phyloP scores from a whole-genome alignment of 768 basidiomycete genomes.

The Termitomyces bulborhizus region DNA sequence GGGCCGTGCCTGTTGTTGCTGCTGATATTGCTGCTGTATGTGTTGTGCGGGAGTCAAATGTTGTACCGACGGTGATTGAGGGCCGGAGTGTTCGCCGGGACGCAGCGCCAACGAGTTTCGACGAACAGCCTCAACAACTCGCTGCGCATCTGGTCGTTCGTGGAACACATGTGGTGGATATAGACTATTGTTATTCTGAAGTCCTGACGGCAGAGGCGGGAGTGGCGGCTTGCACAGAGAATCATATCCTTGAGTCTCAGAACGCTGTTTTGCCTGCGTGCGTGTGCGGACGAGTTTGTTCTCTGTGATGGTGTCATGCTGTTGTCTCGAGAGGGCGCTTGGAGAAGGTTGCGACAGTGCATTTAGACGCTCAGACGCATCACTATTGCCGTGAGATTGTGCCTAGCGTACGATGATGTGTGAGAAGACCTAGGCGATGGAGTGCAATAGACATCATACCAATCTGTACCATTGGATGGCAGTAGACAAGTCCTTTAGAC shows the following conservation, averaged over 20 bases:
- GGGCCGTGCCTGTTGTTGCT: slow-evolving; percentile 12
- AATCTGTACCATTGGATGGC: slow-evolving; percentile 77
- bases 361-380: slow-evolving; percentile 67
- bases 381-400: slow-evolving; percentile 68
- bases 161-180: slow-evolving; percentile 7
- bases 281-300: slow-evolving; percentile 76
- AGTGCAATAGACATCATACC: slow-evolving; percentile 15
- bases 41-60: slow-evolving; percentile 15
- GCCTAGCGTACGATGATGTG: slow-evolving; percentile 42
- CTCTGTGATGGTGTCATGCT: slow-evolving; percentile 79
- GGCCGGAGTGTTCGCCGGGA: slow-evolving; percentile 1
- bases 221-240: neutral
- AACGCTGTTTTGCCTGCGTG: slow-evolving; percentile 62
- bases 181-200: slow-evolving; percentile 2
- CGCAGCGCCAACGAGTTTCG: slow-evolving; percentile 33
- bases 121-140: slow-evolving; percentile 50
- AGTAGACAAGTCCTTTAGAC: slow-evolving; percentile 49
- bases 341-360: slow-evolving; percentile 62
- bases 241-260: slow-evolving; percentile 24
- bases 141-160: slow-evolving; percentile 27
- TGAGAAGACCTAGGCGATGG: neutral
- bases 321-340: slow-evolving; percentile 62
- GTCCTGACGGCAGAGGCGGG: slow-evolving; percentile 10
- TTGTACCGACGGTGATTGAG: slow-evolving; percentile 4
- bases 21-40: slow-evolving; percentile 12